Evolutionary conservation across 225 moss, liverwort and hornwort genomes (phyloP).

Genomic region (Bryum argenteum): DNA sequence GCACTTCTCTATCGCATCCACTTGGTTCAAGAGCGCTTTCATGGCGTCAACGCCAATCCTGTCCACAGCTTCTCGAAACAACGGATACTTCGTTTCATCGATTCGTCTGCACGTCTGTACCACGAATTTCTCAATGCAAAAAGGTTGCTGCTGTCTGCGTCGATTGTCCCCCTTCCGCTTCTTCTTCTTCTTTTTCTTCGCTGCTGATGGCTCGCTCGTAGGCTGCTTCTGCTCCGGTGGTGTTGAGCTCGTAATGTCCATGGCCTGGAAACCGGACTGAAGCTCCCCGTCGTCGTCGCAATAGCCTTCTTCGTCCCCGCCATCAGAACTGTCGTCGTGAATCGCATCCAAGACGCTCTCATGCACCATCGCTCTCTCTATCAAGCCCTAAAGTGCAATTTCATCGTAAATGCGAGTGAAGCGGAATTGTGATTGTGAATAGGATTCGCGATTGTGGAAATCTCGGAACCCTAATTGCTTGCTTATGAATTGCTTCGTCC

Average conservation of each 20-base stretch:
- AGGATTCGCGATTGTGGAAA: not conserved
- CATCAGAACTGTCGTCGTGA: slow-evolving; percentile 38
- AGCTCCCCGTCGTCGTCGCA: slow-evolving; percentile 44
- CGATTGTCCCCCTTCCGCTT: slow-evolving; percentile 21
- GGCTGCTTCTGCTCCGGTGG: not conserved
- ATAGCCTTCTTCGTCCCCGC: slow-evolving; percentile 41
- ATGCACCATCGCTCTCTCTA: slow-evolving; percentile 33
- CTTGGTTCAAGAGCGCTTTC: slow-evolving; percentile 62
- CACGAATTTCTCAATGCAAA: slow-evolving; percentile 69
- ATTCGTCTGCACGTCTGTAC: slow-evolving; percentile 70
- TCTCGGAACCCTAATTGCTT: not conserved
- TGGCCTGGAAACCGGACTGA: slow-evolving; percentile 51
- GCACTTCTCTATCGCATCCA: slow-evolving; percentile 77
- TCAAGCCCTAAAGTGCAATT: slow-evolving; percentile 13
- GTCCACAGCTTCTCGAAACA: slow-evolving; percentile 87
- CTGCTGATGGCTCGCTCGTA: not conserved
- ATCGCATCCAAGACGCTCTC: slow-evolving; percentile 47
- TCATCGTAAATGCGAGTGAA: not conserved
- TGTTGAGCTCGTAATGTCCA: slow-evolving; percentile 40
- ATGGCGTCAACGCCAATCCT: slow-evolving; percentile 71
- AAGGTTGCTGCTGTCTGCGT: slow-evolving; percentile 17
- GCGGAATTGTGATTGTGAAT: too few relatives aligned
- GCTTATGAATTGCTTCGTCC: not conserved
- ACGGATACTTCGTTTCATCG: slow-evolving; percentile 72
- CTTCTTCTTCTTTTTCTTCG: slow-evolving; percentile 38